phyloP scores from a whole-genome alignment of 441 rosid genomes.

The Populus hybrid region DNA sequence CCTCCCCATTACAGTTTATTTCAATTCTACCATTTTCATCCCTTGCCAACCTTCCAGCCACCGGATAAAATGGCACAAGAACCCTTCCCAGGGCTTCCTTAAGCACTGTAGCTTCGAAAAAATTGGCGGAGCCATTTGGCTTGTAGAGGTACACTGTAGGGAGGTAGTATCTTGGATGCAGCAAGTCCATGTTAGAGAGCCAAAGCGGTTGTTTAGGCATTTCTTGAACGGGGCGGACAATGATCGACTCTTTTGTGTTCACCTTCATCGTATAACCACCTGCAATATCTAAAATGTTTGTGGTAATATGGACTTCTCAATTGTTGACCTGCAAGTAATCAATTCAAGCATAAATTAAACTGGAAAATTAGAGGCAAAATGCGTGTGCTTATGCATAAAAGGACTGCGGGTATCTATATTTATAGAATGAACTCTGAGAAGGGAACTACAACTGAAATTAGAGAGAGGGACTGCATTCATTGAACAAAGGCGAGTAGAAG shows the following conservation, averaged over 20 bases:
- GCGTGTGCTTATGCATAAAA: too few species aligned
- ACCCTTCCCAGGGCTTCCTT: constrained; percentile 15
- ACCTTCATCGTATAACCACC: constrained; percentile 23
- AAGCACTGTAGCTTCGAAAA: not conserved
- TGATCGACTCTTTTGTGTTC: constrained; percentile 23
- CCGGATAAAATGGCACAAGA: constrained; percentile 12
- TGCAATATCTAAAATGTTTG: not conserved
- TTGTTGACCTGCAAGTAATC: too few species aligned
- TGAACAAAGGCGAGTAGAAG: too few species aligned
- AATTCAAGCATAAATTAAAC: too few species aligned
- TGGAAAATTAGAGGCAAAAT: too few species aligned
- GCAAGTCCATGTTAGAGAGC: constrained; percentile 26
- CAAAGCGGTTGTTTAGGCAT: constrained; percentile 26
- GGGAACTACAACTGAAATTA: too few species aligned
- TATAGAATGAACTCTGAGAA: too few species aligned
- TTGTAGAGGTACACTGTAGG: constrained; percentile 4
- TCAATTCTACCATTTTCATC: constrained; percentile 20
- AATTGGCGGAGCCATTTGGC: not conserved
- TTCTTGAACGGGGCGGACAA: constrained; percentile 29
- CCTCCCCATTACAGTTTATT: constrained; percentile 33
- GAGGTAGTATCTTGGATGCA: constrained; percentile 2
- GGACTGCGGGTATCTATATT: too few species aligned
- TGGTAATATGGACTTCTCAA: too few species aligned
- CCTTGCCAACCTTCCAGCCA: constrained; percentile 17
- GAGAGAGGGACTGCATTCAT: too few species aligned